Evolutionary conservation across 2,329 filamentous ascomycete genomes (phyloP), one percentile per base, ranked within the genome.

Genomic region (Trichoderma citrinoviride): DNA sequence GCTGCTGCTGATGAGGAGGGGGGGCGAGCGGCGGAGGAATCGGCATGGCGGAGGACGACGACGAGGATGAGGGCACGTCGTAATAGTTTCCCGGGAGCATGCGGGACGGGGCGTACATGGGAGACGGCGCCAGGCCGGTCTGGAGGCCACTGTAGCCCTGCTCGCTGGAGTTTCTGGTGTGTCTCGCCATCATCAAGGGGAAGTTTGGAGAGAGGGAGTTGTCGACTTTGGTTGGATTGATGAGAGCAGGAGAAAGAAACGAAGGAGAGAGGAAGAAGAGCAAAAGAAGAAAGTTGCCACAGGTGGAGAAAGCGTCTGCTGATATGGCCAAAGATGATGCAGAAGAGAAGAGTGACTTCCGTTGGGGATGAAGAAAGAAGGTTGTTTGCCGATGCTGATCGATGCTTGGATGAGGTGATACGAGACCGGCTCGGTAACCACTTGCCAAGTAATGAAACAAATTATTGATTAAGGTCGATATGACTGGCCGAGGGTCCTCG

Each of bases 151-250:
- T 67, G 67, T 76, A 76, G 57, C 70, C 71, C 50, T 74, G 73
- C 14, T 64, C 70, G 71, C 78, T 81, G 50, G 78, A 73, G 64
- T 75, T 76, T 66, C 79, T 76, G 8, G 74, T 75, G 69, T 82
- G 79, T 71, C 79, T 82, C 61, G 81, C 78, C 81, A 83, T 83
- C 69, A 70, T 77, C 70, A 68, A 63, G 67, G 65, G 61, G 50
- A n/a, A n/a, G n/a, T n/a, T n/a, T n/a, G n/a, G n/a, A n/a, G 43
- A 17, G 27, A 61, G 67, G 29, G 41, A 52, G 25, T 52, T 46
- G 55, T 37, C 33, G 33, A 37, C 67, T 60, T 44, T 27, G 57
- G n/a, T 61, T 60, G 29, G 56, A 21, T 19, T 19, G 49, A 52
- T 25, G n/a, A n/a, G 29, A 29, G 17, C 27, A 37, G 12, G 12